These are phyloP conservation scores for Cladorrhinum sp. DNA, from an alignment of 2,329 filamentous ascomycete species.

Conservation along the genomic window DNA sequence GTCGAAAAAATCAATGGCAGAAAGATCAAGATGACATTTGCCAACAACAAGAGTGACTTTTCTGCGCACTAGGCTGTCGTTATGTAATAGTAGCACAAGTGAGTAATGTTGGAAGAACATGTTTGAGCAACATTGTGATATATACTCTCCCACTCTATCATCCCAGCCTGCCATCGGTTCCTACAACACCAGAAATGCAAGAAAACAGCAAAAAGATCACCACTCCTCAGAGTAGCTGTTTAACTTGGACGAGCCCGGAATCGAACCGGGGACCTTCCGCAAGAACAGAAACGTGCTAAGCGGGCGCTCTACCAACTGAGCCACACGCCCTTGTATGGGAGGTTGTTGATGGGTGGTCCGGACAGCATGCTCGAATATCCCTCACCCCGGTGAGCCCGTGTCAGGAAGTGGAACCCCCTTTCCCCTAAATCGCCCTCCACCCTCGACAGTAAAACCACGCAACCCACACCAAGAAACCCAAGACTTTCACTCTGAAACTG, in stretches of 20 bases:
- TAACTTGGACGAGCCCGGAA: conserved; percentile 4
- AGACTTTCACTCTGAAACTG: not conserved
- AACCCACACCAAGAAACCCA: not conserved
- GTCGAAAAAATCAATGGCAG: no score
- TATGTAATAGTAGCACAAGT: no score
- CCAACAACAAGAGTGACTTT: no score
- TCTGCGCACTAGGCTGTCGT: no score
- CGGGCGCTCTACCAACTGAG: conserved; percentile 10
- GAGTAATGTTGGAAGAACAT: no score
- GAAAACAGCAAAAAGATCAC: not conserved
- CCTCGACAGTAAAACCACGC: not conserved
- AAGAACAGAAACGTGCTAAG: conserved; percentile 2
- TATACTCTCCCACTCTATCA: no score
- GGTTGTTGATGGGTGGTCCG: not conserved
- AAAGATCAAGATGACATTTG: no score
- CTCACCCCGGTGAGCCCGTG: not conserved
- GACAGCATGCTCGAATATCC: not conserved
- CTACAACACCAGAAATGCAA: not conserved
- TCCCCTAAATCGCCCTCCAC: not conserved
- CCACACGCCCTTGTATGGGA: conserved; percentile 4
- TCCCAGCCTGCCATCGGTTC: no score
- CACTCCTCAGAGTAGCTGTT: not conserved
- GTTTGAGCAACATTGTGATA: no score
- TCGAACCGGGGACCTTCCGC: conserved; percentile 10
- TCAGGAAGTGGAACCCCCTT: not conserved